Conservation (phyloP, 495 filamentous ascomycete genomes). For the Amorphotheca resinae region DNA sequence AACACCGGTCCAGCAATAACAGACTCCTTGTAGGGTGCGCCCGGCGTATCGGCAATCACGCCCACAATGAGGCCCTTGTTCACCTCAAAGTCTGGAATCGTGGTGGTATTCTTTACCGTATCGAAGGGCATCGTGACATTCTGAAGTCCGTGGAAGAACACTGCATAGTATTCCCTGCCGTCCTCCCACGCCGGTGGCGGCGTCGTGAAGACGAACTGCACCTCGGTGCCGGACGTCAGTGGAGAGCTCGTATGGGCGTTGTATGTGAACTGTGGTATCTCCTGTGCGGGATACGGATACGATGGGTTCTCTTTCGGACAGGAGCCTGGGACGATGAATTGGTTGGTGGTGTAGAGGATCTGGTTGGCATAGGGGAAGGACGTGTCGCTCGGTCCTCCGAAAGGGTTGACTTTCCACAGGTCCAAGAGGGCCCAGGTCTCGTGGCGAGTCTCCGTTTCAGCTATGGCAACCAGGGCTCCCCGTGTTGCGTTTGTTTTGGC, state of each 20-base stretch:
- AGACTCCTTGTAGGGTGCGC: conserved; percentile 34
- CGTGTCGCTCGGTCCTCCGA: conserved; percentile 37
- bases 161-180: conserved; percentile 33
- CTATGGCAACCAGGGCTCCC: conserved; percentile 35
- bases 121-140: conserved; percentile 35
- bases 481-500: conserved; percentile 27
- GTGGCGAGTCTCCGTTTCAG: conserved; percentile 36
- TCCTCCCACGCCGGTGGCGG: conserved; percentile 25
- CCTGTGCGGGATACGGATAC: conserved; percentile 35
- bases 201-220: conserved; percentile 30
- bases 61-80: conserved; percentile 34
- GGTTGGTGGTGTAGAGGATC: conserved; percentile 38
- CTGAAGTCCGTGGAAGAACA: conserved; percentile 37
- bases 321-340: conserved; percentile 34
- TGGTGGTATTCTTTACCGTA: conserved; percentile 26
- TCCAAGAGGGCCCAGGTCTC: conserved; percentile 39
- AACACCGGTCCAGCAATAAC: conserved; percentile 31
- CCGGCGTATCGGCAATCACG: conserved; percentile 30
- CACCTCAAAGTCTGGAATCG: conserved; percentile 32
- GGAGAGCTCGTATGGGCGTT: conserved; percentile 23
- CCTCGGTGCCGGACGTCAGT: conserved; percentile 30
- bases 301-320: conserved; percentile 36
- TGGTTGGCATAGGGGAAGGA: conserved; percentile 41
- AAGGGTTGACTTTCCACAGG: conserved; percentile 36
- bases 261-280: conserved; percentile 29